Evolutionary conservation across 2,329 filamentous ascomycete genomes (phyloP).

Genomic region (Cytospora piceicola): DNA sequence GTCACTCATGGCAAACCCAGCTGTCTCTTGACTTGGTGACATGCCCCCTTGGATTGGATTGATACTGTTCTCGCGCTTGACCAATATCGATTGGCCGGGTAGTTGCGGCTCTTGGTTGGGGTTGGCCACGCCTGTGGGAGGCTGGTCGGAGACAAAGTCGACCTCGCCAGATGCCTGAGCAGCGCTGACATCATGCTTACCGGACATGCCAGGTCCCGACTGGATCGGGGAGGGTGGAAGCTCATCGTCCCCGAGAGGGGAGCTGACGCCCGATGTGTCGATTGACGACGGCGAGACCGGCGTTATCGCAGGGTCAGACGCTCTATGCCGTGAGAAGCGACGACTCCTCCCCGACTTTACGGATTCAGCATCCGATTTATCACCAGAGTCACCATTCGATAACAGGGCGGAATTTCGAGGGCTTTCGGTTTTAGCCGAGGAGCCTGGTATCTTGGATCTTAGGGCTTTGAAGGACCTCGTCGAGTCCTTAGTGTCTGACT

Average conservation of each 20-base stretch:
- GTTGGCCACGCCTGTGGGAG: constrained; percentile 69
- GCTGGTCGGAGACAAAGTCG: constrained; percentile 89
- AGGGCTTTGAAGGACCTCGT: constrained; percentile 83
- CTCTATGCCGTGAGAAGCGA: constrained; percentile 51
- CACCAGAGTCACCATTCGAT: constrained; percentile 61
- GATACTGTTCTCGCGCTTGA: constrained; percentile 74
- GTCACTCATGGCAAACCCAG: constrained; percentile 77
- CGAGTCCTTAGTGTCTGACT: constrained; percentile 91
- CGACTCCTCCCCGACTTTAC: constrained; percentile 70
- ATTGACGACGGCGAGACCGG: constrained; percentile 48
- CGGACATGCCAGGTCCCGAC: constrained; percentile 71
- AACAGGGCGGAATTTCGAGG: constrained; percentile 75
- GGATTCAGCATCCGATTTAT: constrained; percentile 76
- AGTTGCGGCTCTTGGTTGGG: constrained; percentile 63
- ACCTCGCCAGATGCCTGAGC: constrained; percentile 89
- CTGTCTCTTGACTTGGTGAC: constrained; percentile 54
- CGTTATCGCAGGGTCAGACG: constrained; percentile 48
- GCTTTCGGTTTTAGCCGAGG: constrained; percentile 70
- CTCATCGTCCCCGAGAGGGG: constrained; percentile 55
- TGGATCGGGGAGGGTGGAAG: constrained; percentile 87
- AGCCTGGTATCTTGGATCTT: constrained; percentile 85
- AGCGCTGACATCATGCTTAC: constrained; percentile 76
- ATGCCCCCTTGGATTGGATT: constrained; percentile 64
- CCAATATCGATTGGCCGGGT: constrained; percentile 86
- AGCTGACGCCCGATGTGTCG: constrained; percentile 47